These are phyloP conservation scores for Marchantia paleacea DNA, from an alignment of 225 moss, liverwort and hornwort species.

Conservation along the genomic window DNA sequence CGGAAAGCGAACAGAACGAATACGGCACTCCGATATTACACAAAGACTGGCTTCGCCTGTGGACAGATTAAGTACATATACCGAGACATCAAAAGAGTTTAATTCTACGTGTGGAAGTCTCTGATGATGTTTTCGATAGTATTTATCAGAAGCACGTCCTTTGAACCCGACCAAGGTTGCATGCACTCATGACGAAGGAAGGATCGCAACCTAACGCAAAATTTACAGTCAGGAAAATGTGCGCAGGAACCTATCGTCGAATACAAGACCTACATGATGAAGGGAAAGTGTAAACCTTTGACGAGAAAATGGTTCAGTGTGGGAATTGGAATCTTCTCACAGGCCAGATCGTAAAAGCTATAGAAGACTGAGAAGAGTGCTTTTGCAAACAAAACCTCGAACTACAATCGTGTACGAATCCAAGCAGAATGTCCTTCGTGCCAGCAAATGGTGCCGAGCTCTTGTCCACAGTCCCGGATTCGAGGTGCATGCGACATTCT, in stretches of 20 bases:
- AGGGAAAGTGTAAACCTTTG: neutral
- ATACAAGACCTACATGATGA: neutral
- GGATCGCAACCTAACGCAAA: neutral
- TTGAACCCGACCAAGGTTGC: neutral
- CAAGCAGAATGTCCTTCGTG: neutral
- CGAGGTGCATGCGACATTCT: slow-evolving; percentile 1
- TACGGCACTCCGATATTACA: too few species aligned
- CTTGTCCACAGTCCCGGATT: neutral
- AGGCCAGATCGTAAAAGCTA: neutral
- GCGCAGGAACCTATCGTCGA: neutral
- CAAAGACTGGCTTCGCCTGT: too few species aligned
- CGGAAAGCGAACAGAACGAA: neutral
- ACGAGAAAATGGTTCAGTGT: neutral
- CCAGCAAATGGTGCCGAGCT: neutral
- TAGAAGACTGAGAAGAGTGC: neutral
- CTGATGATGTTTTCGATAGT: neutral
- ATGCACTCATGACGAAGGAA: neutral
- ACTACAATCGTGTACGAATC: neutral
- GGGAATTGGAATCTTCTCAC: neutral
- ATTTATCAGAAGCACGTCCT: neutral
- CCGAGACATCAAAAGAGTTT: too few species aligned
- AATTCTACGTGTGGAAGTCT: neutral
- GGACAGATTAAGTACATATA: too few species aligned
- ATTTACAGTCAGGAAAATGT: neutral
- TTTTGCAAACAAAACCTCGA: neutral